phyloP scores from a whole-genome alignment of 495 filamentous ascomycete genomes.

The Polyplosphaeria fusca region DNA sequence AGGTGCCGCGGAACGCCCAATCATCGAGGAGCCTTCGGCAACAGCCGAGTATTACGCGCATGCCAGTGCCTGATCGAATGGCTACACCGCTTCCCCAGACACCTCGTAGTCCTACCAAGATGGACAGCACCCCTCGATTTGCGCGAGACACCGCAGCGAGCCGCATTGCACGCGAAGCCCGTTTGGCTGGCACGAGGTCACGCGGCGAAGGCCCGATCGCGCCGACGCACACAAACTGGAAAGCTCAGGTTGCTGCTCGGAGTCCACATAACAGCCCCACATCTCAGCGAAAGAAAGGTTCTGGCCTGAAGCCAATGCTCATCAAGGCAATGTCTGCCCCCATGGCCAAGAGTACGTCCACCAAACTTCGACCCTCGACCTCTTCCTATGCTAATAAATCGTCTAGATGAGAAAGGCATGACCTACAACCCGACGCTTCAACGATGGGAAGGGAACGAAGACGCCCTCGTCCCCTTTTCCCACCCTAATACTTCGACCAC shows the following conservation, averaged over 20 bases:
- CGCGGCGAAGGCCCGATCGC: conserved; percentile 53
- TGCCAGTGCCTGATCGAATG: conserved; percentile 30
- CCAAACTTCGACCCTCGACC: conserved; percentile 15
- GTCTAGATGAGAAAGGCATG: conserved; percentile 83
- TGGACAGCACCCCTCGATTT: conserved; percentile 69
- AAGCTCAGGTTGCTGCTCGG: conserved; percentile 65
- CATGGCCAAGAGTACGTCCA: conserved; percentile 62
- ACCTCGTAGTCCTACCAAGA: conserved; percentile 49
- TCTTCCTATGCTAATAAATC: conserved; percentile 25
- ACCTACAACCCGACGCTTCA: conserved; percentile 81
- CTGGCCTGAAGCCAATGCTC: conserved; percentile 61
- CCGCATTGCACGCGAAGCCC: conserved; percentile 85
- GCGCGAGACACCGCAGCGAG: conserved; percentile 88
- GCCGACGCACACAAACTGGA: conserved; percentile 72
- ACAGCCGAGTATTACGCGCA: conserved; percentile 29
- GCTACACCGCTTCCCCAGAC: conserved; percentile 56
- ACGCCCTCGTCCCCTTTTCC: conserved; percentile 69
- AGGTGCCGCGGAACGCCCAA: conserved; percentile 61
- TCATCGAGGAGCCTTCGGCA: conserved; percentile 58
- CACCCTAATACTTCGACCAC: conserved; percentile 34
- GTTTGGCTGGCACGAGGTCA: conserved; percentile 40
- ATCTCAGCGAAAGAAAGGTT: conserved; percentile 50
- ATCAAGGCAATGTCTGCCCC: conserved; percentile 67
- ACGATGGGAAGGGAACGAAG: conserved; percentile 96
- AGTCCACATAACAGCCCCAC: conserved; percentile 55